A percentile compares a stretch with the other conserved stretches of the same genome.
These are phyloP conservation scores for Candida succiphila DNA, from an alignment of 805 yeast genomes.

Conservation along the genomic window DNA sequence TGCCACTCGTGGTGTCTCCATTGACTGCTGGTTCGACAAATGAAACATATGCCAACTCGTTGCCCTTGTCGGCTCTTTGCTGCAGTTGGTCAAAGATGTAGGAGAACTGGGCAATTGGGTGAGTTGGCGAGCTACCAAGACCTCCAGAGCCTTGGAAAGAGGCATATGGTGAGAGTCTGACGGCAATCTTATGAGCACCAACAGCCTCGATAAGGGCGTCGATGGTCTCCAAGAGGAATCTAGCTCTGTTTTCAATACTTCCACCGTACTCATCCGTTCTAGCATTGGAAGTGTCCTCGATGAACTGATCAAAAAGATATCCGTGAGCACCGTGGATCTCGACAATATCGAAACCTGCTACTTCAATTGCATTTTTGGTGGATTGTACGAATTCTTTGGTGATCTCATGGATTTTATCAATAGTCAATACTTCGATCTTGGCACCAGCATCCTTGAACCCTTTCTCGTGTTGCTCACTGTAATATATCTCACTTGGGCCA, in stretches of 20 bases:
- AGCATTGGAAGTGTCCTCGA: conserved; percentile 22
- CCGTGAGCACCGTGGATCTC: conserved; percentile 35
- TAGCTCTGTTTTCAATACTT: no score
- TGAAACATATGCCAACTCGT: conserved; percentile 25
- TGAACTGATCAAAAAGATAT: conserved; percentile 27
- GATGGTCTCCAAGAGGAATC: conserved; percentile 22
- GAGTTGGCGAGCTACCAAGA: no score
- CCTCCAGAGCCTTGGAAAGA: conserved; percentile 13
- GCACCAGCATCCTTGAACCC: no score
- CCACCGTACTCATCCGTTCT: conserved; percentile 49
- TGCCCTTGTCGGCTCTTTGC: conserved; percentile 18
- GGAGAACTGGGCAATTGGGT: conserved; percentile 13
- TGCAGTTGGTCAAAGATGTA: conserved; percentile 24
- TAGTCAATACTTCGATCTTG: no score
- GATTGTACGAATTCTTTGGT: neutral
- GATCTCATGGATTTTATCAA: no score
- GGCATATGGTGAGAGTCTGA: conserved; percentile 28
- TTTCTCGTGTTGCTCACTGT: no score
- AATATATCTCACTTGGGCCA: no score
- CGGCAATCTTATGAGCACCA: conserved; percentile 26
- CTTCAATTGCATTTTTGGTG: neutral
- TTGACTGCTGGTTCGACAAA: conserved; percentile 29
- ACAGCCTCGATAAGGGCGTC: conserved; percentile 26
- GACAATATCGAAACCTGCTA: conserved; percentile 19
- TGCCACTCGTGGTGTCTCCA: conserved; percentile 19